These are phyloP conservation scores for Phytophthora sansomeana DNA, from an alignment of 352 stramenopile species.

Conservation along the genomic window DNA sequence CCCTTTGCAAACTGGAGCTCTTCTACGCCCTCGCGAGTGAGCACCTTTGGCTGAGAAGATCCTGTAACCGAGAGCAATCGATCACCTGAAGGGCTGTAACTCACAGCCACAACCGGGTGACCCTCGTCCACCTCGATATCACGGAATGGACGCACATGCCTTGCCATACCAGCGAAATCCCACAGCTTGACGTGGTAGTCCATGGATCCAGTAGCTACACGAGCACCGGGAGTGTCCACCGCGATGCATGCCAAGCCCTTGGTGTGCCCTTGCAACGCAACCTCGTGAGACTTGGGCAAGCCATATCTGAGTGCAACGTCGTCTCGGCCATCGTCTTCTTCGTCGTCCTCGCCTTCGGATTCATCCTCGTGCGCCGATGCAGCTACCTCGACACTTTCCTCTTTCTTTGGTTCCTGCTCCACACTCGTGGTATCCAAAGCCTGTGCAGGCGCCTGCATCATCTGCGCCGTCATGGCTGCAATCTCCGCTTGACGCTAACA, in stretches of 20 bases:
- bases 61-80: conserved; percentile 72
- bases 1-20: conserved; percentile 84
- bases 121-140: conserved; percentile 85
- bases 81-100: conserved; percentile 85
- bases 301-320: conserved; percentile 74
- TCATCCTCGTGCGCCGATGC: conserved; percentile 20
- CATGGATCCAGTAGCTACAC: conserved; percentile 81
- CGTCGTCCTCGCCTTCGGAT: conserved; percentile 49
- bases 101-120: conserved; percentile 77
- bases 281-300: conserved; percentile 76
- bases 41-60: conserved; percentile 79
- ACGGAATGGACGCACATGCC: conserved; percentile 80
- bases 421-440: background rate
- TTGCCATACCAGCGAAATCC: conserved; percentile 89
- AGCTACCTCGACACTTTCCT: conserved; percentile 19
- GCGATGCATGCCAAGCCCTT: conserved; percentile 79
- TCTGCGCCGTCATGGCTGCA: conserved; percentile 74
- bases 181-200: conserved; percentile 89
- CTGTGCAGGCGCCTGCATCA: conserved; percentile 59
- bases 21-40: conserved; percentile 81
- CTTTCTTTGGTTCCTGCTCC: conserved; percentile 6
- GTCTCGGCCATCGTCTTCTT: conserved; percentile 43
- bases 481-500: conserved; percentile 71
- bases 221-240: conserved; percentile 68
- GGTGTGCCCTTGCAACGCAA: conserved; percentile 60